Evolutionary conservation across 2,329 filamentous ascomycete species (phyloP).

Genomic region (Colletotrichum abscissum): DNA sequence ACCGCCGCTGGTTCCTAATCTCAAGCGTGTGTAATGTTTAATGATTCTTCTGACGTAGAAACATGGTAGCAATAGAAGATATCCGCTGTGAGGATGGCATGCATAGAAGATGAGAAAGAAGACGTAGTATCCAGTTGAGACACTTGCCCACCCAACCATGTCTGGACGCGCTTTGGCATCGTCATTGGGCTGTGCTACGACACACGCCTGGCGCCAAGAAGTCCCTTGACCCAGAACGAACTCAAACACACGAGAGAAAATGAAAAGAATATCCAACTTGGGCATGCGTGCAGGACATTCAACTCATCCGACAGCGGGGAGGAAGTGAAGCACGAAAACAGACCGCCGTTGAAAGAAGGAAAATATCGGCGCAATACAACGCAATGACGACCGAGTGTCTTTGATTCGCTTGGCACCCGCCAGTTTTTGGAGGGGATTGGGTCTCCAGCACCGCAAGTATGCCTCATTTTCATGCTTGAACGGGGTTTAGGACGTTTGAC

Average conservation of each 20-base stretch:
- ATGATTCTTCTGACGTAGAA: neutral
- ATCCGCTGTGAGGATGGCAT: neutral
- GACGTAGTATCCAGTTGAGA: neutral
- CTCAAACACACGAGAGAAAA: neutral
- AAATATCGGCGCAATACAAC: constrained; percentile 1
- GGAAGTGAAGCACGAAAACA: neutral
- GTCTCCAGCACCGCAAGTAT: neutral
- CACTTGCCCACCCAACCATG: neutral
- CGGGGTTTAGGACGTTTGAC: constrained; percentile 7
- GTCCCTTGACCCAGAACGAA: neutral
- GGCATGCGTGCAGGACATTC: neutral
- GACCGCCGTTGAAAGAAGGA: neutral
- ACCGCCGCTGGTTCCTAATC: neutral
- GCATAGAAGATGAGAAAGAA: neutral
- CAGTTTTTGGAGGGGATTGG: neutral
- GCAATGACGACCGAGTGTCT: neutral
- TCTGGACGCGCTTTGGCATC: neutral
- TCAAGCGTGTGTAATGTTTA: neutral
- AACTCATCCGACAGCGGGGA: neutral
- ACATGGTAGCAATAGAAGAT: neutral
- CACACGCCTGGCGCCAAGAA: constrained; percentile 16
- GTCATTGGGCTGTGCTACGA: constrained; percentile 10
- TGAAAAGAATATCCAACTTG: neutral
- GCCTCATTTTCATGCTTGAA: neutral
- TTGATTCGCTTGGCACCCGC: neutral